phyloP scores from a whole-genome alignment of 2,329 filamentous ascomycete genomes.

The Colletotrichum liriopes region DNA sequence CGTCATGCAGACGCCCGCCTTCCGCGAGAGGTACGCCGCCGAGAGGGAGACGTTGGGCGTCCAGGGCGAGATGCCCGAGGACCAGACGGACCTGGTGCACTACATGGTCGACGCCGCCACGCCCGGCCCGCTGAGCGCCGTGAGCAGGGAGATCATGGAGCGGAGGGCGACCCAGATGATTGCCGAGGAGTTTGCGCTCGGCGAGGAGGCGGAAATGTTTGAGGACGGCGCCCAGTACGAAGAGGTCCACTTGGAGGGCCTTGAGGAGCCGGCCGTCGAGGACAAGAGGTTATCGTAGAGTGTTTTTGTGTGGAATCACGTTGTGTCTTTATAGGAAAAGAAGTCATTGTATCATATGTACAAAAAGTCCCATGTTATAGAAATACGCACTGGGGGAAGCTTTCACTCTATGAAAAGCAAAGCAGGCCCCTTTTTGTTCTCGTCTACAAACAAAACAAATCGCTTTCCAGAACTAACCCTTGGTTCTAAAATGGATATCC shows the following conservation, averaged over 20 bases:
- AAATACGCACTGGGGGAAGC: conserved; percentile 2
- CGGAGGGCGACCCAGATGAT: conserved; percentile 58
- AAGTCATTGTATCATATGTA: conserved; percentile 43
- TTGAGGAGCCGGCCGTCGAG: conserved; percentile 45
- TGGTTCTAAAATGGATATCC: conserved; percentile 19
- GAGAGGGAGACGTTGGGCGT: conserved; percentile 79
- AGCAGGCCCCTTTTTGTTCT: neutral
- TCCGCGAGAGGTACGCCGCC: conserved; percentile 74
- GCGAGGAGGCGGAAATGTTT: conserved; percentile 54
- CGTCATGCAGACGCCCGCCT: conserved; percentile 82
- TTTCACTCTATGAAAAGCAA: neutral
- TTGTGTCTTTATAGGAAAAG: neutral
- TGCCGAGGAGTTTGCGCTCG: conserved; percentile 64
- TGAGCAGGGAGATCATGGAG: conserved; percentile 49
- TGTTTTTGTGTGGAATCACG: neutral
- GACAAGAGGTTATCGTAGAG: conserved; percentile 11
- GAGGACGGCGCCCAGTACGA: conserved; percentile 57
- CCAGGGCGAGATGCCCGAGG: conserved; percentile 54
- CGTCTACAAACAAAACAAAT: conserved; percentile 24
- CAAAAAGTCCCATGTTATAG: conserved; percentile 25
- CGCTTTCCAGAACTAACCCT: conserved; percentile 18
- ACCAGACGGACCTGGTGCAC: conserved; percentile 57
- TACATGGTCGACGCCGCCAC: conserved; percentile 61
- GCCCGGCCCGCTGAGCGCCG: conserved; percentile 55
- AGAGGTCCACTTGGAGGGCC: conserved; percentile 56